phyloP scores from a whole-genome alignment of 2,329 filamentous ascomycete species.

The Colletotrichum tofieldiae region DNA sequence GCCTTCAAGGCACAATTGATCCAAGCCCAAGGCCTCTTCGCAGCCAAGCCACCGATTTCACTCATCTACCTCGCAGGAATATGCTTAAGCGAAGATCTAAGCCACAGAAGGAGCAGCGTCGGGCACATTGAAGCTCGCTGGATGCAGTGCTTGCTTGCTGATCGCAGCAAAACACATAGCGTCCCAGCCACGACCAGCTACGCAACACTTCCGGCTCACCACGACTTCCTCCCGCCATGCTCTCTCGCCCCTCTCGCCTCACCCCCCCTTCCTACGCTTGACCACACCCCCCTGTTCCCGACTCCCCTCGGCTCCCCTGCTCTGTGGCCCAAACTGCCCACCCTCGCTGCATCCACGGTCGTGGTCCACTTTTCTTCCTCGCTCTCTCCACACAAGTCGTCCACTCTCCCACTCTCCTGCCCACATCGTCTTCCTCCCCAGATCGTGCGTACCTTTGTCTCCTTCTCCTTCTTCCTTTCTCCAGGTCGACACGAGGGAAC shows the following conservation, averaged over 20 bases:
- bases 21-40: neutral
- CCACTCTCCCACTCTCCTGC: constrained; percentile 31
- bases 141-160: too few relatives aligned
- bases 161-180: neutral
- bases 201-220: constrained; percentile 6
- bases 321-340: constrained; percentile 30
- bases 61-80: neutral
- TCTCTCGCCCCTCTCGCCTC: constrained; percentile 11
- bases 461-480: constrained; percentile 29
- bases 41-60: neutral
- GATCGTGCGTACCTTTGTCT: constrained; percentile 37
- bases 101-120: neutral
- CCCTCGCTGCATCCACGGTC: constrained; percentile 30
- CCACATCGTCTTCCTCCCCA: constrained; percentile 42
- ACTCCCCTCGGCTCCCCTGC: constrained; percentile 26
- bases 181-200: constrained; percentile 30
- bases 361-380: constrained; percentile 27
- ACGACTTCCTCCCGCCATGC: neutral
- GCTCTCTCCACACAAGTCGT: constrained; percentile 35
- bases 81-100: neutral
- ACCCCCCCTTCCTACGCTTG: constrained; percentile 17
- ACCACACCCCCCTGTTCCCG: constrained; percentile 28
- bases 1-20: neutral
- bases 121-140: too few relatives aligned
- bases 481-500: constrained; percentile 35